A percentile compares a stretch with the other conserved stretches of the same genome.
Conservation (phyloP, 257 asterid genomes). For the Scutellaria minor region DNA sequence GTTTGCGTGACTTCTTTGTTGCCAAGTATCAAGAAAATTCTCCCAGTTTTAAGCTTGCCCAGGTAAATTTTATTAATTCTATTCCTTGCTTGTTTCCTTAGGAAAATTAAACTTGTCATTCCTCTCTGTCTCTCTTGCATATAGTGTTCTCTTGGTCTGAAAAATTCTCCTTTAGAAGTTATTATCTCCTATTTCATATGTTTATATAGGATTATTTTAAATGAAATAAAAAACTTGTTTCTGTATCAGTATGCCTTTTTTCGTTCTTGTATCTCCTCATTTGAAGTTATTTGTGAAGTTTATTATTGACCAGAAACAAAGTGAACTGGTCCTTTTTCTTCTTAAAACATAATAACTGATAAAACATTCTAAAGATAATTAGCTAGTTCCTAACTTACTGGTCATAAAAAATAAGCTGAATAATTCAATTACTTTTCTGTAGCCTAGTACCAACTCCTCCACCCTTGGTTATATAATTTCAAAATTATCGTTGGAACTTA, state of each 20-base stretch:
- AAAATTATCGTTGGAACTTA: background rate
- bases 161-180: background rate
- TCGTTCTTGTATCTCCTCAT: background rate
- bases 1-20: slow-evolving; percentile 90
- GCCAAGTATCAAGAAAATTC: slow-evolving; percentile 94
- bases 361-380: background rate
- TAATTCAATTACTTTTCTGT: background rate
- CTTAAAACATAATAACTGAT: background rate
- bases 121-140: slow-evolving; percentile 20
- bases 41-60: slow-evolving; percentile 90
- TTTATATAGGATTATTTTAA: background rate
- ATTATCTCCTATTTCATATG: background rate
- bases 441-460: background rate
- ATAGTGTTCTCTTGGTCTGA: slow-evolving; percentile 9
- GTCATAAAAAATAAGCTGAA: background rate
- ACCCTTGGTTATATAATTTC: slow-evolving; percentile 1
- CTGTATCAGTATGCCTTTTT: background rate
- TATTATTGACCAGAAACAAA: background rate
- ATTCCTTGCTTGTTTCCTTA: slow-evolving; percentile 24
- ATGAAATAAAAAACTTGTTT: slow-evolving; percentile 11
- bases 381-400: background rate
- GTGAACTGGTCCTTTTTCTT: background rate
- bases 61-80: slow-evolving; percentile 56
- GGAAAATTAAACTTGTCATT: background rate
- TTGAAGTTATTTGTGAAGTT: slow-evolving; percentile 4